A percentile compares a stretch with the other conserved stretches of the same genome.
These are phyloP conservation scores for Alternaria alternata DNA, from an alignment of 2,329 filamentous ascomycete species.

Conservation along the genomic window DNA sequence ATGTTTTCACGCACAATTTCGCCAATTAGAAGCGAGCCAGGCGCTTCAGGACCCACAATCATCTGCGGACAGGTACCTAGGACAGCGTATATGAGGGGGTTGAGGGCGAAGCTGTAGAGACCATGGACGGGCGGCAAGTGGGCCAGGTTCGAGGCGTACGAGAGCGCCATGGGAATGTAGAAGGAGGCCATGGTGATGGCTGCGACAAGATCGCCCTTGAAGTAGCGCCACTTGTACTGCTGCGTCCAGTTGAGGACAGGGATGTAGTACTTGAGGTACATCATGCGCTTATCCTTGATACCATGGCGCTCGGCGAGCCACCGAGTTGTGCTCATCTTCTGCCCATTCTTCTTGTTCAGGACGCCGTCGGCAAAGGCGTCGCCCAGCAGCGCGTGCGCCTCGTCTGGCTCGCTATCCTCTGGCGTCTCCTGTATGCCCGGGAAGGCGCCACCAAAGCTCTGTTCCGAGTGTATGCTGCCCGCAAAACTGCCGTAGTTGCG, in stretches of 20 bases:
- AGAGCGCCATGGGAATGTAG: slow-evolving; percentile 96
- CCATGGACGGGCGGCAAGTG: slow-evolving; percentile 94
- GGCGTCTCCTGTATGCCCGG: slow-evolving; percentile 42
- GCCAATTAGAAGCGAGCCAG: slow-evolving; percentile 88
- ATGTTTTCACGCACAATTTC: slow-evolving; percentile 83
- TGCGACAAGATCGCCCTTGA: slow-evolving; percentile 86
- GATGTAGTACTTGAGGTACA: slow-evolving; percentile 91
- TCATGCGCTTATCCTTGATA: slow-evolving; percentile 74
- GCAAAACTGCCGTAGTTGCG: slow-evolving; percentile 62
- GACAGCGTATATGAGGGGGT: slow-evolving; percentile 88
- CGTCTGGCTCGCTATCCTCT: slow-evolving; percentile 42
- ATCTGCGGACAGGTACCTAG: slow-evolving; percentile 92
- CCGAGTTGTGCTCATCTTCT: slow-evolving; percentile 75
- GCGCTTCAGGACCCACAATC: slow-evolving; percentile 93
- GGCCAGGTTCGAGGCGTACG: slow-evolving; percentile 88
- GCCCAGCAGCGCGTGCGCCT: slow-evolving; percentile 51
- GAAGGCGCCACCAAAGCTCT: slow-evolving; percentile 51
- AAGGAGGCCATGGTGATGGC: slow-evolving; percentile 98
- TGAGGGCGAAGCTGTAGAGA: slow-evolving; percentile 92
- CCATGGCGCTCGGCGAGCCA: slow-evolving; percentile 76
- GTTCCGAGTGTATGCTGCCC: slow-evolving; percentile 58
- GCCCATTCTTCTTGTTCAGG: slow-evolving; percentile 53
- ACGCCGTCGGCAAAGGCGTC: slow-evolving; percentile 56
- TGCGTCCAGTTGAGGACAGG: slow-evolving; percentile 89
- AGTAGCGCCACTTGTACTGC: slow-evolving; percentile 82